Percentiles rank a stretch among this genome's conserved stretches.
These are phyloP conservation scores for Penicillium sp. DNA, from an alignment of 2,329 filamentous ascomycete species.

Conservation along the genomic window DNA sequence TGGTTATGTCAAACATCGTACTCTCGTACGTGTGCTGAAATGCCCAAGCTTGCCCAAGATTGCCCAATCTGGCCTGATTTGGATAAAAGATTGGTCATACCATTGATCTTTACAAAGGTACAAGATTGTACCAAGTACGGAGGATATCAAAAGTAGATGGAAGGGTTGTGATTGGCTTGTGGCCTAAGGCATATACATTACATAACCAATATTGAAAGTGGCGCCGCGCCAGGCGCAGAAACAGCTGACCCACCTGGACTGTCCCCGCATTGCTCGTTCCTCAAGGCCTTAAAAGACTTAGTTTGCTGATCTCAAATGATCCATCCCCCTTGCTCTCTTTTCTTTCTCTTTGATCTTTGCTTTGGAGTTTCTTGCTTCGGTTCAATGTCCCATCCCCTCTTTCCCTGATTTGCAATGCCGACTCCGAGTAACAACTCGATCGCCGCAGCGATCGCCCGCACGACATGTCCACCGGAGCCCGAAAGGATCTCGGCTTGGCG, in stretches of 20 bases:
- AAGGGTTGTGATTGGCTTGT: not conserved
- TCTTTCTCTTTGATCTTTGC: conserved; percentile 8
- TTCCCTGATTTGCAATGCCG: conserved; percentile 46
- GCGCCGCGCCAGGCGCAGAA: conserved; percentile 10
- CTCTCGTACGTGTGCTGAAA: too few relatives aligned
- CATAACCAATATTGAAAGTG: conserved; percentile 7
- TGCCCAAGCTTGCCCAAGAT: not conserved
- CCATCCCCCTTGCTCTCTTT: conserved; percentile 20
- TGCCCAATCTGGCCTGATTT: not conserved
- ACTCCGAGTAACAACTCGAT: conserved; percentile 47
- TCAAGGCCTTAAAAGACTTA: conserved; percentile 9
- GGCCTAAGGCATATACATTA: not conserved
- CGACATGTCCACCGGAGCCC: conserved; percentile 48
- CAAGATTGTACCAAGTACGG: not conserved
- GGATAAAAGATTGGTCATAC: not conserved
- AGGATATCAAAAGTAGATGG: too few relatives aligned
- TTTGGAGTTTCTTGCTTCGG: conserved; percentile 15
- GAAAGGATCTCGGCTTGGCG: conserved; percentile 34
- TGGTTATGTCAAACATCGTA: not conserved
- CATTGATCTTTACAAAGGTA: not conserved
- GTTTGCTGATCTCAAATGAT: conserved; percentile 12
- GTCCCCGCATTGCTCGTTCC: conserved; percentile 30
- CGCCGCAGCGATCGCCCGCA: conserved; percentile 43
- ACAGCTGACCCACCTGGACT: conserved; percentile 10
- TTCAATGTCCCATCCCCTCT: conserved; percentile 34